A percentile compares a stretch with the other conserved stretches of the same genome.
These are phyloP conservation scores for Lactarius deliciosus DNA, from an alignment of 768 basidiomycete species.

Conservation along the genomic window DNA sequence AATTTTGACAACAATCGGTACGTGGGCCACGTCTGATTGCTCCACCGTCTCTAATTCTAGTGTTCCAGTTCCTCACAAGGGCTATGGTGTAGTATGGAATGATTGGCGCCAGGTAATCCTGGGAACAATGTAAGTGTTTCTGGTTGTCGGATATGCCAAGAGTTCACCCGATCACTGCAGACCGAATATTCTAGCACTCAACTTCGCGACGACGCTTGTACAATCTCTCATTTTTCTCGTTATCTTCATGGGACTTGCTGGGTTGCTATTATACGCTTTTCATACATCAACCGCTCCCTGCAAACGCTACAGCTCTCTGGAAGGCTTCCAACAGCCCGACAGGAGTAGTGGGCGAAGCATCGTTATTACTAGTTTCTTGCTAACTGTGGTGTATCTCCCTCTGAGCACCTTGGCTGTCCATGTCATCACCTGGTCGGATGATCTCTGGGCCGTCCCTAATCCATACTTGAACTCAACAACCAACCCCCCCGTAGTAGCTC, in stretches of 20 bases:
- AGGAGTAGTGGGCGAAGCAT: constrained; percentile 50
- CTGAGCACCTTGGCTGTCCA: constrained; percentile 76
- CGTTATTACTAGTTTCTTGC: constrained; percentile 60
- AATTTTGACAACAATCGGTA: constrained; percentile 65
- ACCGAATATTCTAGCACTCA: constrained; percentile 72
- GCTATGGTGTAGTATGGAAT: constrained; percentile 40
- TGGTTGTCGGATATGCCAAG: not conserved
- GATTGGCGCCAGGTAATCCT: constrained; percentile 61
- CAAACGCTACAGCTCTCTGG: constrained; percentile 49
- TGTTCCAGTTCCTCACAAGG: constrained; percentile 43
- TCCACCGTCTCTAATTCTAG: constrained; percentile 1
- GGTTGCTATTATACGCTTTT: constrained; percentile 58
- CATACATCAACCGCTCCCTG: constrained; percentile 49
- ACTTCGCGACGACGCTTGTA: constrained; percentile 60
- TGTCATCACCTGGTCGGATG: constrained; percentile 74
- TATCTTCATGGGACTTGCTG: constrained; percentile 54
- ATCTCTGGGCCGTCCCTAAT: constrained; percentile 71
- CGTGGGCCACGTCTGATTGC: constrained; percentile 3
- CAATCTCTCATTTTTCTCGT: constrained; percentile 61
- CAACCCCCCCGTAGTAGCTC: constrained; percentile 47
- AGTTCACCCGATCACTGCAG: constrained; percentile 38
- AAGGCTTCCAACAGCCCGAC: constrained; percentile 53
- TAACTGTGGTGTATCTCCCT: constrained; percentile 72
- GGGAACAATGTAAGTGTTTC: constrained; percentile 58
- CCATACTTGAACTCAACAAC: constrained; percentile 61